A percentile compares a stretch with the other conserved stretches of the same genome.
Evolutionary conservation across 2,329 filamentous ascomycete species (phyloP).

Genomic region (Penicillium janthinellum): DNA sequence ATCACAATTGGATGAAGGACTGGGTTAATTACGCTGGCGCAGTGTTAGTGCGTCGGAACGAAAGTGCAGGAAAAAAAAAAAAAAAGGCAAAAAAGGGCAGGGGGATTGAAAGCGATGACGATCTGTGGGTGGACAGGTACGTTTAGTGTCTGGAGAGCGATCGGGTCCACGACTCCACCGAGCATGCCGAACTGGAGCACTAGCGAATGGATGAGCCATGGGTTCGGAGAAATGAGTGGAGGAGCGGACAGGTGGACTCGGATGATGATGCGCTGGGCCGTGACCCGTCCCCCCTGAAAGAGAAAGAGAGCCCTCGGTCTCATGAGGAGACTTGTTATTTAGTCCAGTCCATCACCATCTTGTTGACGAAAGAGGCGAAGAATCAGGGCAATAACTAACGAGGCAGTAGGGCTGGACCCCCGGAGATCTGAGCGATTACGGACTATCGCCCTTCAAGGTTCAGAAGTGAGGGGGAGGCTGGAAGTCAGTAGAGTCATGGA

Average conservation of each 20-base stretch:
- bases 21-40: background rate
- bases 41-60: background rate
- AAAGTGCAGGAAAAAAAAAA: background rate
- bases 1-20: background rate
- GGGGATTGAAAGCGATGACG: background rate
- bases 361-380: too few relatives aligned
- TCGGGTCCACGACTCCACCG: conserved; percentile 15
- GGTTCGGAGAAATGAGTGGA: conserved; percentile 4
- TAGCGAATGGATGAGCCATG: conserved; percentile 19
- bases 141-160: conserved; percentile 4
- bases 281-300: background rate
- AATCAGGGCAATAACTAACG: background rate
- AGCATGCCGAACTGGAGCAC: conserved; percentile 2
- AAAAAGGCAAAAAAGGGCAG: background rate
- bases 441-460: background rate
- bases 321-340: background rate
- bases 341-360: background rate
- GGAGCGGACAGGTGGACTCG: background rate
- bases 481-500: background rate
- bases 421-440: background rate
- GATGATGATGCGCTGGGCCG: background rate
- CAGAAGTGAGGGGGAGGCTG: background rate
- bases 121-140: conserved; percentile 9
- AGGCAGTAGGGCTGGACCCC: background rate
- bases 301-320: background rate